Evolutionary conservation across 2,329 filamentous ascomycete species (phyloP).

Genomic region (Penicillium digitatum): DNA sequence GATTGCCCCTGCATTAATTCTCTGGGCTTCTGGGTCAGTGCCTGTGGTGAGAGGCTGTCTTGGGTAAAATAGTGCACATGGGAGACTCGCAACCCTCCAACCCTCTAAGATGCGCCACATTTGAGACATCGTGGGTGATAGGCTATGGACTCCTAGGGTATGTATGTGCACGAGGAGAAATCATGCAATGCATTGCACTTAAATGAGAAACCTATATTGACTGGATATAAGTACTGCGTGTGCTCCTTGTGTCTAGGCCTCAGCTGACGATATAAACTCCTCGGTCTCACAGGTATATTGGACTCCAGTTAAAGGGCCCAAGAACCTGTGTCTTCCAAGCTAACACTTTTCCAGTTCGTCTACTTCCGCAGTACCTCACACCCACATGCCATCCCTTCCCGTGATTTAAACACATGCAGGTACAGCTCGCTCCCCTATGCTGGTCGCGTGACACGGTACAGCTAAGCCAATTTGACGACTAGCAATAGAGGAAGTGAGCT

Average conservation of each 20-base stretch:
- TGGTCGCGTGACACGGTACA: background rate
- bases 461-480: background rate
- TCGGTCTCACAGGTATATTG: background rate
- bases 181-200: background rate
- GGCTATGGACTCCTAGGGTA: background rate
- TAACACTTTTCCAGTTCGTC: background rate
- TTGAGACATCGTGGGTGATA: background rate
- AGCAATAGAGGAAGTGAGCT: background rate
- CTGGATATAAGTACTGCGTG: background rate
- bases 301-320: background rate
- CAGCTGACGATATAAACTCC: background rate
- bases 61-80: background rate
- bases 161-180: background rate
- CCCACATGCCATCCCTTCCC: background rate
- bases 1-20: constrained; percentile 3
- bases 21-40: background rate
- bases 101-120: background rate
- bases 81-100: background rate
- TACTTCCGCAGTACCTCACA: background rate
- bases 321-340: too few relatives aligned
- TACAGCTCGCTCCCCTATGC: background rate
- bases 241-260: background rate
- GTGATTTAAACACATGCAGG: background rate
- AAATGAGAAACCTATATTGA: background rate
- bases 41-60: background rate